A percentile compares a stretch with the other conserved stretches of the same genome.
Conservation (phyloP, 257 asterid genomes). For the Capsicum rhomboideum region DNA sequence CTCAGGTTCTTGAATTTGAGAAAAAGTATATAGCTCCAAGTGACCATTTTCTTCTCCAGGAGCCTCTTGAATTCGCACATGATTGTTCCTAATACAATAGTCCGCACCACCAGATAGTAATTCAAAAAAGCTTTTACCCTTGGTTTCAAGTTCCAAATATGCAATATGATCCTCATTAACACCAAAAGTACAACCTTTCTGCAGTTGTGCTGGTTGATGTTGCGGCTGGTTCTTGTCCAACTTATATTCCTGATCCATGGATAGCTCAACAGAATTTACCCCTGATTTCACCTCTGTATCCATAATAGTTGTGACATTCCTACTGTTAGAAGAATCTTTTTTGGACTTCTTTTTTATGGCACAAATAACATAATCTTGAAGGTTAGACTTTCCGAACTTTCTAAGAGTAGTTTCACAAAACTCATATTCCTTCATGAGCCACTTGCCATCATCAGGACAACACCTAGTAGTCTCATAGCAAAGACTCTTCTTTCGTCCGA, state of each 20-base stretch:
- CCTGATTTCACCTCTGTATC: neutral
- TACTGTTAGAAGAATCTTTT: neutral
- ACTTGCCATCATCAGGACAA: neutral
- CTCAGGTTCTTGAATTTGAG: neutral
- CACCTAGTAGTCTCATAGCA: neutral
- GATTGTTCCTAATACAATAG: neutral
- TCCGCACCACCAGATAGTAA: neutral
- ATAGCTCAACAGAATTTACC: neutral
- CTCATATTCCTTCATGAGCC: neutral
- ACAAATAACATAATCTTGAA: neutral
- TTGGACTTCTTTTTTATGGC: neutral
- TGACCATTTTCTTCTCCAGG: neutral
- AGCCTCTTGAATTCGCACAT: neutral
- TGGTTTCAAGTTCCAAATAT: neutral
- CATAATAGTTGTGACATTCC: neutral
- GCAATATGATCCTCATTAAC: neutral
- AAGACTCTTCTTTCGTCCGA: neutral
- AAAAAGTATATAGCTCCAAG: neutral
- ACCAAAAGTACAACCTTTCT: neutral
- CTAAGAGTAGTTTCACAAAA: neutral
- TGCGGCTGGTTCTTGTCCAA: neutral
- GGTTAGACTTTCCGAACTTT: neutral
- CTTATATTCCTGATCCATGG: neutral
- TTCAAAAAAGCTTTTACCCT: neutral
- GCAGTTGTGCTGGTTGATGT: neutral